phyloP scores from a whole-genome alignment of 371 early-diverging fungal species.

The Gilbertella persicaria region DNA sequence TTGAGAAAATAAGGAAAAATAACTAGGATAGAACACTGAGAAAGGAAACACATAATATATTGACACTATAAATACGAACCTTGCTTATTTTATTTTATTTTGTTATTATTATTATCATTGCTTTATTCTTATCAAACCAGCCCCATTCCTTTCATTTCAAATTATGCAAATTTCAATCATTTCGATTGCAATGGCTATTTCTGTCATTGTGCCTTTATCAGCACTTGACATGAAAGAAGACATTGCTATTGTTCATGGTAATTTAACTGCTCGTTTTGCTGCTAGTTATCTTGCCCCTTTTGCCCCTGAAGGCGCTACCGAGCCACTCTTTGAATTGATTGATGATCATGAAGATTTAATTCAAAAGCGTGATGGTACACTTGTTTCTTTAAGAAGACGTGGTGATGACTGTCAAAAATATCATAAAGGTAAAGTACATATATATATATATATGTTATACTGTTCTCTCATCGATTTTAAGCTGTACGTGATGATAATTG shows the following conservation, averaged over 20 bases:
- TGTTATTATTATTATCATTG: neutral
- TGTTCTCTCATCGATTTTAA: conserved; percentile 3
- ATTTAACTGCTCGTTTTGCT: conserved; percentile 1
- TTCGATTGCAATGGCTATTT: conserved; percentile 8
- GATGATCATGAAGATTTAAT: conserved; percentile 32
- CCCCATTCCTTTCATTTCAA: neutral
- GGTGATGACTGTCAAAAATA: conserved; percentile 27
- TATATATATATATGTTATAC: neutral
- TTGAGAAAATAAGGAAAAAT: conserved; percentile 2
- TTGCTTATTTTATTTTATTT: neutral
- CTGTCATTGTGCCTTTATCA: conserved; percentile 4
- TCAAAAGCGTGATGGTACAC: conserved; percentile 12
- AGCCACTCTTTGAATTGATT: conserved; percentile 31
- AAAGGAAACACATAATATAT: conserved; percentile 10
- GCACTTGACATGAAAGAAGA: neutral
- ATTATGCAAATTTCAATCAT: conserved; percentile 2
- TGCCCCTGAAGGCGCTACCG: conserved; percentile 29
- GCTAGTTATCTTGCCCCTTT: conserved; percentile 32
- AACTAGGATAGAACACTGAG: conserved; percentile 9
- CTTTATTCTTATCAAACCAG: neutral
- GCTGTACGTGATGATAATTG: conserved; percentile 39
- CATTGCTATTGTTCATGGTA: conserved; percentile 8
- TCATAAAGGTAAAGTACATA: conserved; percentile 17
- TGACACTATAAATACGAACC: neutral
- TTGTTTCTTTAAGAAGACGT: conserved; percentile 19